phyloP scores from a whole-genome alignment of 371 early-diverging fungal genomes.

The Rhizopus delemar region DNA sequence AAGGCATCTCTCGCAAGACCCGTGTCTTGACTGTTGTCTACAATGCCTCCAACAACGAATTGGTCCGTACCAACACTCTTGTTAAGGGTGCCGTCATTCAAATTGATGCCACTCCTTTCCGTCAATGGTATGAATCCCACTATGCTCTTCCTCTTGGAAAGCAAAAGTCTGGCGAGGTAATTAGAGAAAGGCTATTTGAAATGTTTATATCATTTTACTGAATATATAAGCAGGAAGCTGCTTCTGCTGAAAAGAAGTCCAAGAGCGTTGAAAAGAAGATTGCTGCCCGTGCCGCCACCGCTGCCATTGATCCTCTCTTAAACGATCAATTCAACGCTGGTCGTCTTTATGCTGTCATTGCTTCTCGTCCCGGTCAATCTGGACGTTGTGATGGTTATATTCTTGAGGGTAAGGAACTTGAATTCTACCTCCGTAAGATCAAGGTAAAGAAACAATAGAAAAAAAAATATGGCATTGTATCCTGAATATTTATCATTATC shows the following conservation, averaged over 20 bases:
- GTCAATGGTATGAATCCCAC: constrained; percentile 97
- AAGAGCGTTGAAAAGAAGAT: constrained; percentile 89
- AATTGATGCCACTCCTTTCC: constrained; percentile 98
- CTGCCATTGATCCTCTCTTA: constrained; percentile 84
- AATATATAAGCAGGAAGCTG: constrained; percentile 59
- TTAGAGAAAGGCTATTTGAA: constrained; percentile 11
- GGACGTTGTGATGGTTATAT: constrained; percentile 99
- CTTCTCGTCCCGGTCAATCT: constrained; percentile 98
- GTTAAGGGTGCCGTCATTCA: constrained; percentile 98
- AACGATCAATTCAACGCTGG: constrained; percentile 95
- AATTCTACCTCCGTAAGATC: constrained; percentile 93
- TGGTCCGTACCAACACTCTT: constrained; percentile 99
- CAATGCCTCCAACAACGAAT: constrained; percentile 99
- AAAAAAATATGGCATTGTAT: background rate
- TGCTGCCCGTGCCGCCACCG: constrained; percentile 74
- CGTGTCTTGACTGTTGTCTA: constrained; percentile 97
- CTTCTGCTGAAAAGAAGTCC: constrained; percentile 77
- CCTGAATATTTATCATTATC: background rate
- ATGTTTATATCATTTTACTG: background rate
- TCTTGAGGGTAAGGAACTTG: constrained; percentile 98
- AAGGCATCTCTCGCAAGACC: constrained; percentile 90
- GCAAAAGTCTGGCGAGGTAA: constrained; percentile 73
- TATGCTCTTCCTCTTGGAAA: constrained; percentile 89
- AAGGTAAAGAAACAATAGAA: constrained; percentile 50
- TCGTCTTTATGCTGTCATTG: constrained; percentile 90